Percentiles rank a stretch among this genome's conserved stretches.
These are phyloP conservation scores for Russula brevipes DNA, from an alignment of 768 basidiomycete genomes.

Conservation along the genomic window DNA sequence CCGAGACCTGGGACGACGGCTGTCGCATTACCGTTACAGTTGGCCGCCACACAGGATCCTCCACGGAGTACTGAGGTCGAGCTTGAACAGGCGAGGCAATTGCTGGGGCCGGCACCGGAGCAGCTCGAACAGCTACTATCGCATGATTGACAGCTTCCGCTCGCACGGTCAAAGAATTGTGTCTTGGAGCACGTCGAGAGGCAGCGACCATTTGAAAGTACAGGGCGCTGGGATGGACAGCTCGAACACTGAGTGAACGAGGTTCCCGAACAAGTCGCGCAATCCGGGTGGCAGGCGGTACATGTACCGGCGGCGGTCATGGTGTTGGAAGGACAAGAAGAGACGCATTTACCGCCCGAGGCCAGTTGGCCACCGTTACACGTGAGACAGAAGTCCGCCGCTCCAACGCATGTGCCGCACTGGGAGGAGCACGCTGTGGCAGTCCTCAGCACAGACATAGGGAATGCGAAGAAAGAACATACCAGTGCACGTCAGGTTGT, in stretches of 20 bases:
- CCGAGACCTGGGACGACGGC: conserved; percentile 66
- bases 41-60: conserved; percentile 60
- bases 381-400: conserved; percentile 65
- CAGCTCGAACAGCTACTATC: conserved; percentile 78
- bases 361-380: conserved; percentile 66
- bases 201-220: conserved; percentile 71
- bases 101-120: conserved; percentile 57
- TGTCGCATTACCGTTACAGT: conserved; percentile 47
- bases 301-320: conserved; percentile 65
- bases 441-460: conserved; percentile 17
- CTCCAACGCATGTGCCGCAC: conserved; percentile 67
- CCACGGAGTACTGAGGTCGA: conserved; percentile 55
- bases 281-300: conserved; percentile 79
- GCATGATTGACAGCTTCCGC: conserved; percentile 62
- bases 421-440: conserved; percentile 60
- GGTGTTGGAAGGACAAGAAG: conserved; percentile 66
- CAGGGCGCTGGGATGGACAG: conserved; percentile 63
- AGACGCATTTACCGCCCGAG: conserved; percentile 66
- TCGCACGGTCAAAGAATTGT: conserved; percentile 66
- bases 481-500: conserved; percentile 74
- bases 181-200: conserved; percentile 68
- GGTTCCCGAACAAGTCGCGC: conserved; percentile 73
- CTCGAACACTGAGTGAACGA: conserved; percentile 75
- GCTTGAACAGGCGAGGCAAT: conserved; percentile 71
- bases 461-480: conserved; percentile 29